phyloP scores from a whole-genome alignment of 192 early-diverging fungal genomes.

The Rhizophagus clarus region DNA sequence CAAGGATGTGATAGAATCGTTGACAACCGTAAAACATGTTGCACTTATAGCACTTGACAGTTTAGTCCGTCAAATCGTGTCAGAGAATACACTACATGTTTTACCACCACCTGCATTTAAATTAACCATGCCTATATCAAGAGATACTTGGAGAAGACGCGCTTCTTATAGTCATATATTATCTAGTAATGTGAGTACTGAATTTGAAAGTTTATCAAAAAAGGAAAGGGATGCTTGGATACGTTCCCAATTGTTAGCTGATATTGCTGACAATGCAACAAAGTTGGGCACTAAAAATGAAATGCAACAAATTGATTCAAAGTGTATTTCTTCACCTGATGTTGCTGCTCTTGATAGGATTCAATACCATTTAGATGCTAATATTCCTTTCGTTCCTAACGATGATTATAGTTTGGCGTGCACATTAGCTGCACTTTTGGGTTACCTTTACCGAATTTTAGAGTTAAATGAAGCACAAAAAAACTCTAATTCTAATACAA shows the following conservation, averaged over 20 bases:
- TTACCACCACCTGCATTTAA: conserved; percentile 33
- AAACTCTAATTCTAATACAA: background rate
- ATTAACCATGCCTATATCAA: conserved; percentile 9
- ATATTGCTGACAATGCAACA: conserved; percentile 32
- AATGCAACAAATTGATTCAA: conserved; percentile 20
- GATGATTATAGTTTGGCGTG: conserved; percentile 60
- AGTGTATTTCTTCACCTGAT: conserved; percentile 1
- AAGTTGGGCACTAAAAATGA: conserved; percentile 21
- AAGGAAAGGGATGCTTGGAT: conserved; percentile 8
- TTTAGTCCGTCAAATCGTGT: conserved; percentile 50
- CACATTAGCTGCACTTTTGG: conserved; percentile 55
- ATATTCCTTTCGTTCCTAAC: conserved; percentile 36
- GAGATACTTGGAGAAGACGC: background rate
- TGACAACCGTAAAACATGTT: conserved; percentile 54
- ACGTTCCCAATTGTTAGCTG: conserved; percentile 27
- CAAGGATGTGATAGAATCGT: conserved; percentile 50
- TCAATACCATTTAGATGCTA: conserved; percentile 29
- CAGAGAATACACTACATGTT: conserved; percentile 22
- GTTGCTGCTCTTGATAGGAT: conserved; percentile 16
- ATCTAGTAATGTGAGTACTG: background rate
- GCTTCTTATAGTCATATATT: background rate
- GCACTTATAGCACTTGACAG: conserved; percentile 52
- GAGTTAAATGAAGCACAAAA: conserved; percentile 32
- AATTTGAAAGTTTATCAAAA: background rate
- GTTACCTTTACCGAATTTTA: conserved; percentile 50